Conservation (phyloP, 2,329 filamentous ascomycete species). For the Clarireedia sp. region DNA sequence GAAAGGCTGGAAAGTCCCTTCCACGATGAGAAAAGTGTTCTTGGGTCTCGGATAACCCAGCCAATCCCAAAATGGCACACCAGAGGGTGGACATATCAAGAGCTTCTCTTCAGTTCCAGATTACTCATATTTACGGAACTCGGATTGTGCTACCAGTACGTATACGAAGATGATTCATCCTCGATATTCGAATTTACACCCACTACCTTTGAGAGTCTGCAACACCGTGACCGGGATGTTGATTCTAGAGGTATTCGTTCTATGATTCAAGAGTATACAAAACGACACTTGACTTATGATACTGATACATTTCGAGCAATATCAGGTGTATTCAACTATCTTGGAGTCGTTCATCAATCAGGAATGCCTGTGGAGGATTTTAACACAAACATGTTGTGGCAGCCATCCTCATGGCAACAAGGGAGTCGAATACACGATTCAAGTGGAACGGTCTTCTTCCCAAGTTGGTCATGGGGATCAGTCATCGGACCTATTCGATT, state of each 20-base stretch:
- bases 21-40: too few species aligned
- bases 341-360: neutral
- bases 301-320: neutral
- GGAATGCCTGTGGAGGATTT: neutral
- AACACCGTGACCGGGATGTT: neutral
- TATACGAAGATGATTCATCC: too few species aligned
- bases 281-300: neutral
- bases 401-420: neutral
- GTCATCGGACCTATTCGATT: neutral
- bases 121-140: constrained; percentile 3
- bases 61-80: constrained; percentile 1
- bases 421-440: neutral
- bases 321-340: neutral
- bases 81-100: constrained; percentile 8
- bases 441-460: neutral
- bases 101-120: neutral
- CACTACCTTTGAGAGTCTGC: neutral
- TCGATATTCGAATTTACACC: neutral
- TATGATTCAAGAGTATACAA: neutral
- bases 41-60: too few species aligned
- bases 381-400: neutral
- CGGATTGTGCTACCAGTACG: neutral
- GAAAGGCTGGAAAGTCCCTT: neutral
- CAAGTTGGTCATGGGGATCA: neutral
- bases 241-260: neutral